Evolutionary conservation across 2,329 filamentous ascomycete species (phyloP), one percentile per base, ranked within the genome.

Genomic region (Xylariaceae sp.): DNA sequence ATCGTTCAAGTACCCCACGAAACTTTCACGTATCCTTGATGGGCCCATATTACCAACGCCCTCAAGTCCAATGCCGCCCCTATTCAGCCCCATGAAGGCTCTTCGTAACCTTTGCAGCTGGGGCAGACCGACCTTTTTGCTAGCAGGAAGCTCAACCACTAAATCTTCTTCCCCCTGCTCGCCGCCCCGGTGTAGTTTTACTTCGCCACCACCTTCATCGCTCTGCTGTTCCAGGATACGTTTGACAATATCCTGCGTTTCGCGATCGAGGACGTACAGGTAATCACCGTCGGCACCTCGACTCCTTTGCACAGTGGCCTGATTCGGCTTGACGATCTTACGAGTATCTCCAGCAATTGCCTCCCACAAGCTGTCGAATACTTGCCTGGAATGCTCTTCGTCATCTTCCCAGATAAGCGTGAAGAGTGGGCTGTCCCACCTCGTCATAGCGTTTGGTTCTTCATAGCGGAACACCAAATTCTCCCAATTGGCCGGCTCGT

Each of bases 351-450:
- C 89, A 1, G 81, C 88, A 55, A 95, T 76, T 2, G 87, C 83
- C 37, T 93, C 89, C 91, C 90, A 95, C 54, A 95, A 82, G 54
- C 82, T 79, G 44, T 88, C 84, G 60, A 86, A 89, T 2, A 82
- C 81, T 58, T 76, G 73, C 28, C 65, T 73, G 8, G 80, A 71
- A 67, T 86, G 86, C n/a, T 82, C 82, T 55, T 81, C 81, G 53
- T 83, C 82, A 70, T 96, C 91, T 40, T 92, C 87, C 80, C 88
- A 90, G 9, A 91, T 82, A 0, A 95, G 81, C 3, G 89, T 89
- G 74, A 94, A 95, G 2, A 95, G 80, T 1, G 91, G 91, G 52
- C 87, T 89, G 71, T 96, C 91, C 91, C 91, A 96, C 39, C 90
- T 79, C 2, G 84, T 88, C 89, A 94, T 93, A 19, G 87, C 85